Percentiles rank a stretch among this genome's conserved stretches.
phyloP scores from a whole-genome alignment of 306 rosid species.

The Lathyrus sativus region DNA sequence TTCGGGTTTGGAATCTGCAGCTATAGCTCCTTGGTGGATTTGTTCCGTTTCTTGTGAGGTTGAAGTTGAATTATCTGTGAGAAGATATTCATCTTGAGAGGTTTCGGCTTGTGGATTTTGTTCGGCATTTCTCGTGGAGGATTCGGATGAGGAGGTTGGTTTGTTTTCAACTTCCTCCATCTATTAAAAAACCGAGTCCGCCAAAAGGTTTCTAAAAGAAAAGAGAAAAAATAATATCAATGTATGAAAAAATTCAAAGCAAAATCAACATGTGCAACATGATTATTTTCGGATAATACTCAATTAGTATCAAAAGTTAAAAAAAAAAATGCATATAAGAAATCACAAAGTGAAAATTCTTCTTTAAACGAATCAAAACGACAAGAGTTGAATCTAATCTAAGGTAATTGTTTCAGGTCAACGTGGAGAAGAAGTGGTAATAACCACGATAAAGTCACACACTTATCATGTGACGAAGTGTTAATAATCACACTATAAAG shows the following conservation, averaged over 20 bases:
- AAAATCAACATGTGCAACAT: no score
- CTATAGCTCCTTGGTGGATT: constrained; percentile 28
- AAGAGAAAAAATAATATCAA: constrained; percentile 30
- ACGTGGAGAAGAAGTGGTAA: no score
- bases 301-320: neutral
- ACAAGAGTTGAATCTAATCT: neutral
- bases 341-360: neutral
- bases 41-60: constrained; percentile 35
- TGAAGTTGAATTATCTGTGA: constrained; percentile 37
- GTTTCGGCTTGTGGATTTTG: constrained; percentile 26
- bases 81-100: constrained; percentile 40
- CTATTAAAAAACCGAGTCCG: constrained; percentile 32
- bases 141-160: constrained; percentile 39
- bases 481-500: no score
- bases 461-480: no score
- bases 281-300: no score
- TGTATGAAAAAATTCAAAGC: neutral
- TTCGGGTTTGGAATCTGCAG: constrained; percentile 28
- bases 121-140: constrained; percentile 35
- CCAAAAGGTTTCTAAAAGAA: constrained; percentile 35
- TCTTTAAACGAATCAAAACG: neutral
- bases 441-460: no score
- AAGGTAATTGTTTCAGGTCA: neutral
- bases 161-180: constrained; percentile 61
- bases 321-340: neutral